Percentiles rank a stretch among this genome's conserved stretches.
These are phyloP conservation scores for Santalum album DNA, from an alignment of 164 flowering plant species.

Conservation along the genomic window DNA sequence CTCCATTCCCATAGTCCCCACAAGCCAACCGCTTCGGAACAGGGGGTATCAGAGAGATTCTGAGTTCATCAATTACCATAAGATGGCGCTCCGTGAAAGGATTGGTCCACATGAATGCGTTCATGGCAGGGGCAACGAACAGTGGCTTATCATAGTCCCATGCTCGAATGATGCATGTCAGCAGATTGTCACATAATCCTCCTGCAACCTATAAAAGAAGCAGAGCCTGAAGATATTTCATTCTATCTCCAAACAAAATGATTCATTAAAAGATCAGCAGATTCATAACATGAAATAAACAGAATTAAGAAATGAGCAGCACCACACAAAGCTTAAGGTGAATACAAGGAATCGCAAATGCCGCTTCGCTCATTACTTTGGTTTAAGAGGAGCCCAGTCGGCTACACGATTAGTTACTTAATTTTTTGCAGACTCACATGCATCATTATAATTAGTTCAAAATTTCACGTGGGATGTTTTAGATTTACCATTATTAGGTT, in stretches of 20 bases:
- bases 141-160: conserved; percentile 87
- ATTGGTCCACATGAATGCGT: conserved; percentile 89
- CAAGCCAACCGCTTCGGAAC: conserved; percentile 73
- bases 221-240: neutral
- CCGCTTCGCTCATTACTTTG: too few relatives aligned
- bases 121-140: conserved; percentile 93
- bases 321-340: too few relatives aligned
- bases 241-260: neutral
- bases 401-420: too few relatives aligned
- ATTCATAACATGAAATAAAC: too few relatives aligned
- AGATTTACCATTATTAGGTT: too few relatives aligned
- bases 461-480: too few relatives aligned
- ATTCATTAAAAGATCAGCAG: neutral
- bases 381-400: too few relatives aligned
- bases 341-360: too few relatives aligned
- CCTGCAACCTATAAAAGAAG: conserved; percentile 53
- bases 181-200: conserved; percentile 82
- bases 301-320: too few relatives aligned
- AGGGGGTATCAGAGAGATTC: conserved; percentile 71
- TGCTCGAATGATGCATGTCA: conserved; percentile 80
- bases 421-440: too few relatives aligned
- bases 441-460: too few relatives aligned
- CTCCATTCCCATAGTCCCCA: conserved; percentile 89
- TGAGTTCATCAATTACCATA: conserved; percentile 53
- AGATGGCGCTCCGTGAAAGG: conserved; percentile 82